These are phyloP conservation scores for Beauveria medogensis DNA, from an alignment of 2,329 filamentous ascomycete species.

Conservation along the genomic window DNA sequence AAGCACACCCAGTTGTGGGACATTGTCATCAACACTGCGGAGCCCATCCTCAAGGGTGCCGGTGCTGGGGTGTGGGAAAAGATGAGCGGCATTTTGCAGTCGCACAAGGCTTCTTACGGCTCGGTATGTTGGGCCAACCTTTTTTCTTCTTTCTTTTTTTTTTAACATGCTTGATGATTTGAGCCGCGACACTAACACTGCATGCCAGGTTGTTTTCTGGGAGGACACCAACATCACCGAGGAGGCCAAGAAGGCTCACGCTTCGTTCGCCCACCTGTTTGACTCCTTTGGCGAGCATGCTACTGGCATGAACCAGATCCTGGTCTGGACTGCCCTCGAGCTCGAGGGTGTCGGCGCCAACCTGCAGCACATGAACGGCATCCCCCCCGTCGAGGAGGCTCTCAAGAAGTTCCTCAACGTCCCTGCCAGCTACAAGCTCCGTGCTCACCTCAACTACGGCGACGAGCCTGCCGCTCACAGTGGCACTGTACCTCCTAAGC, in stretches of 20 bases:
- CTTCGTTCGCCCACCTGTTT: conserved; percentile 73
- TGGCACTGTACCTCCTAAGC: conserved; percentile 51
- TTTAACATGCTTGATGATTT: conserved; percentile 45
- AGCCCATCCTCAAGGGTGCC: conserved; percentile 28
- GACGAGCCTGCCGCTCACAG: conserved; percentile 46
- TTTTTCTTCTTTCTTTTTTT: too few species aligned
- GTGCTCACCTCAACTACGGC: conserved; percentile 81
- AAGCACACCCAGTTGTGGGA: conserved; percentile 90
- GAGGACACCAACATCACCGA: conserved; percentile 64
- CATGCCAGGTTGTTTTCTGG: conserved; percentile 78
- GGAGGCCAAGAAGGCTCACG: conserved; percentile 58
- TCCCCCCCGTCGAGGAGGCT: conserved; percentile 39
- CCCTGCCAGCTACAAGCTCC: conserved; percentile 62
- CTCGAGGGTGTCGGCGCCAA: conserved; percentile 79
- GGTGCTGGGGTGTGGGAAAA: conserved; percentile 4
- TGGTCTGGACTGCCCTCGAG: conserved; percentile 74
- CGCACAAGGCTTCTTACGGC: conserved; percentile 11
- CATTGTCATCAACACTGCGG: conserved; percentile 55
- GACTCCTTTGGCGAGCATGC: conserved; percentile 68
- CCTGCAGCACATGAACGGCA: conserved; percentile 88
- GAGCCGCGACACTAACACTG: conserved; percentile 40
- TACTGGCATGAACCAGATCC: conserved; percentile 69
- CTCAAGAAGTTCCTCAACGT: conserved; percentile 53
- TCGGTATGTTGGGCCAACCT: background rate
- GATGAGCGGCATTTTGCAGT: conserved; percentile 19